Conservation (phyloP, 2,329 filamentous ascomycete genomes). For the Coniella vitis region DNA sequence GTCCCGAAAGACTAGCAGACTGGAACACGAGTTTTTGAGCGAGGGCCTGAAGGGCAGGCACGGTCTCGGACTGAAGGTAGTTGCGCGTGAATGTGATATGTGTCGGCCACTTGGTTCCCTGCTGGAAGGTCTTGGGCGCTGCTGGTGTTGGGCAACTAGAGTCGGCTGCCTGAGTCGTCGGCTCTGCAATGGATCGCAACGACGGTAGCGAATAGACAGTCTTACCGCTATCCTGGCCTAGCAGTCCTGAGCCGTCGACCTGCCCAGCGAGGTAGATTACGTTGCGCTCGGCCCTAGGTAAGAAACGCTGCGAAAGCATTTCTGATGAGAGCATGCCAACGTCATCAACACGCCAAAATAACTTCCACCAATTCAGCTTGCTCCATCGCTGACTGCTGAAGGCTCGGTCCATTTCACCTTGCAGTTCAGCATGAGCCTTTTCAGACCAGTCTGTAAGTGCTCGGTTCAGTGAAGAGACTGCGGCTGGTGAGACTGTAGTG, state of each 20-base stretch:
- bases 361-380: constrained; percentile 84
- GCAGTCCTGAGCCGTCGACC: constrained; percentile 24
- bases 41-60: constrained; percentile 64
- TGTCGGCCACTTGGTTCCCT: constrained; percentile 56
- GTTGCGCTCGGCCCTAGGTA: constrained; percentile 70
- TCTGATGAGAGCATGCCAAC: constrained; percentile 77
- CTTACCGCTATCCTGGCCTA: constrained; percentile 11
- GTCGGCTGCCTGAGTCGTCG: neutral
- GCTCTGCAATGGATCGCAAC: constrained; percentile 7
- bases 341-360: constrained; percentile 92
- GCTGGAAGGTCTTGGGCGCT: constrained; percentile 6
- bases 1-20: constrained; percentile 64
- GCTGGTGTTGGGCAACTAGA: neutral
- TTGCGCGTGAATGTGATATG: constrained; percentile 67
- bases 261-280: constrained; percentile 78
- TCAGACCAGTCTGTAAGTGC: constrained; percentile 69
- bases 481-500: constrained; percentile 27
- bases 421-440: constrained; percentile 73
- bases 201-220: constrained; percentile 21
- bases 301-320: constrained; percentile 69
- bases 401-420: constrained; percentile 69
- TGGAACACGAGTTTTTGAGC: constrained; percentile 70
- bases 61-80: constrained; percentile 57
- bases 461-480: constrained; percentile 43
- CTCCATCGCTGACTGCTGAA: constrained; percentile 73